phyloP scores from a whole-genome alignment of 2,329 filamentous ascomycete species.

The Salinomyces thailandicus region DNA sequence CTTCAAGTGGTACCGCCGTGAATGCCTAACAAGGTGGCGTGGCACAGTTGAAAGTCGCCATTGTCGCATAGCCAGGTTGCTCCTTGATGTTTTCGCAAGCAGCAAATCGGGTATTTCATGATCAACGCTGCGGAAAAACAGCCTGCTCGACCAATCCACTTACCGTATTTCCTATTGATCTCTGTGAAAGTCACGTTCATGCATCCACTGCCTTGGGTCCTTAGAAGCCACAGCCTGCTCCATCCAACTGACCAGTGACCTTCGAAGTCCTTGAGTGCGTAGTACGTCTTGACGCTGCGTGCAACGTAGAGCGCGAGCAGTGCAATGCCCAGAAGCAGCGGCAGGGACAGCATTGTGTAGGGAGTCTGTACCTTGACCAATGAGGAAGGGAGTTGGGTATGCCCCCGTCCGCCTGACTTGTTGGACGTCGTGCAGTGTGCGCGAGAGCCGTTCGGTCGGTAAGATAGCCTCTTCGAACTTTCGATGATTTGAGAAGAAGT shows the following conservation, averaged over 20 bases:
- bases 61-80: not conserved
- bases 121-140: not conserved
- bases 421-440: constrained; percentile 16
- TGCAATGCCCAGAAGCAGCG: constrained; percentile 15
- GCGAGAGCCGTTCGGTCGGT: constrained; percentile 9
- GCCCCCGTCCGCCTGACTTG: too few species aligned
- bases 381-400: not conserved
- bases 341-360: constrained; percentile 15
- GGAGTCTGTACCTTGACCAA: not conserved
- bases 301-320: constrained; percentile 15
- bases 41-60: not conserved
- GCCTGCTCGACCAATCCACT: constrained; percentile 13
- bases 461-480: too few species aligned
- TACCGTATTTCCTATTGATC: constrained; percentile 29
- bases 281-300: constrained; percentile 22
- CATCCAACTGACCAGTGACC: constrained; percentile 30
- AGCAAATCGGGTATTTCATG: not conserved
- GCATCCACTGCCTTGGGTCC: constrained; percentile 26
- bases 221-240: constrained; percentile 30
- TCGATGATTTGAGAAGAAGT: too few species aligned
- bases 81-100: too few species aligned
- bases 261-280: constrained; percentile 25
- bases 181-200: constrained; percentile 30
- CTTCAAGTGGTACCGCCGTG: not conserved
- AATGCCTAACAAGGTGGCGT: not conserved